Conservation (phyloP, 108 stramenopile species). For the Parmales sp. region DNA sequence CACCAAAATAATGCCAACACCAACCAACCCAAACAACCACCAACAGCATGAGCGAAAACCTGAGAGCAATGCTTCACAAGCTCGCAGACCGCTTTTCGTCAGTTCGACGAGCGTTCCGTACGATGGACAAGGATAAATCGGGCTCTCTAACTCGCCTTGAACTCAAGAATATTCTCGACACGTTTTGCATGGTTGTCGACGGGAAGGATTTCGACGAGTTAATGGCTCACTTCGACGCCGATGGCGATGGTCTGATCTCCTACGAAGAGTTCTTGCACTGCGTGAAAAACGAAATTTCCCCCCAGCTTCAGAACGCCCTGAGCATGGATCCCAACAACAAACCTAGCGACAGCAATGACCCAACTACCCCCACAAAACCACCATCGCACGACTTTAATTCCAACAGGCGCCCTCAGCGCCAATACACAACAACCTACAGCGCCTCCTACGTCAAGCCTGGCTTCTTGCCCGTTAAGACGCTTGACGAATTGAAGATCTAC, state of each 20-base stretch:
- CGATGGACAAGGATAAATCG: conserved; percentile 5
- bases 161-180: conserved; percentile 8
- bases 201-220: background rate
- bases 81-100: conserved; percentile 1
- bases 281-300: background rate
- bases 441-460: background rate
- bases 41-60: background rate
- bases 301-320: background rate
- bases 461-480: background rate
- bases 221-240: background rate
- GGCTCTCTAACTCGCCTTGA: conserved; percentile 6
- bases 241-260: background rate
- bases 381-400: background rate
- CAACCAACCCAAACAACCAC: background rate
- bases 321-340: background rate
- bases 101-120: conserved; percentile 4
- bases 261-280: background rate
- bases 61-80: background rate
- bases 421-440: background rate
- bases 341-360: background rate
- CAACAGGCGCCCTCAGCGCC: background rate
- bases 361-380: background rate
- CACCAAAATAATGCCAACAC: background rate
- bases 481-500: conserved; percentile 8
- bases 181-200: conserved; percentile 5